A percentile compares a stretch with the other conserved stretches of the same genome.
phyloP scores from a whole-genome alignment of 768 basidiomycete genomes.

The Phanerodontia chrysosporium region DNA sequence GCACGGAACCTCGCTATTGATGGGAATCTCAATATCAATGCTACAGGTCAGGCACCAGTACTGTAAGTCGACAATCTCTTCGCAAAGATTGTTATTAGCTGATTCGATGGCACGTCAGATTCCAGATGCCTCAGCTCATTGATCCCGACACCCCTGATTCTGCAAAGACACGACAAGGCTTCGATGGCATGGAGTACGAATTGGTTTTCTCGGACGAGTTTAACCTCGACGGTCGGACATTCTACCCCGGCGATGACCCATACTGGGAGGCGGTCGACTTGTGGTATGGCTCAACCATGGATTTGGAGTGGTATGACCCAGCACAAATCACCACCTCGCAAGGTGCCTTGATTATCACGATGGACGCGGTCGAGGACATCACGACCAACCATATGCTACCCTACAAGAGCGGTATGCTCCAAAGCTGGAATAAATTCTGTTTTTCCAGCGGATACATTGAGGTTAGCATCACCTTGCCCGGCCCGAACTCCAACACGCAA shows the following conservation, averaged over 20 bases:
- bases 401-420: conserved; percentile 76
- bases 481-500: conserved; percentile 45
- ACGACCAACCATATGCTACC: conserved; percentile 49
- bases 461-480: conserved; percentile 55
- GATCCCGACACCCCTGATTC: conserved; percentile 64
- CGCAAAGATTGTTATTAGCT: background rate
- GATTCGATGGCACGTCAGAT: conserved; percentile 14
- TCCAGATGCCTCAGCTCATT: conserved; percentile 54
- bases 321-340: conserved; percentile 58
- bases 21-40: conserved; percentile 64
- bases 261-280: conserved; percentile 70
- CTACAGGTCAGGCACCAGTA: conserved; percentile 61
- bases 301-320: conserved; percentile 78
- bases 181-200: conserved; percentile 65
- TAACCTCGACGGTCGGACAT: conserved; percentile 46
- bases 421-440: conserved; percentile 90
- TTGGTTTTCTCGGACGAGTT: conserved; percentile 70
- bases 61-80: conserved; percentile 30
- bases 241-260: conserved; percentile 59
- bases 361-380: conserved; percentile 42
- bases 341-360: conserved; percentile 65
- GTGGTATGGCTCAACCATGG: conserved; percentile 69
- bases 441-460: conserved; percentile 78
- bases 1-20: conserved; percentile 43
- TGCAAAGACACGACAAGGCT: conserved; percentile 62